Evolutionary conservation across 2,329 filamentous ascomycete species (phyloP).

Genomic region (Geosmithia putterillii): DNA sequence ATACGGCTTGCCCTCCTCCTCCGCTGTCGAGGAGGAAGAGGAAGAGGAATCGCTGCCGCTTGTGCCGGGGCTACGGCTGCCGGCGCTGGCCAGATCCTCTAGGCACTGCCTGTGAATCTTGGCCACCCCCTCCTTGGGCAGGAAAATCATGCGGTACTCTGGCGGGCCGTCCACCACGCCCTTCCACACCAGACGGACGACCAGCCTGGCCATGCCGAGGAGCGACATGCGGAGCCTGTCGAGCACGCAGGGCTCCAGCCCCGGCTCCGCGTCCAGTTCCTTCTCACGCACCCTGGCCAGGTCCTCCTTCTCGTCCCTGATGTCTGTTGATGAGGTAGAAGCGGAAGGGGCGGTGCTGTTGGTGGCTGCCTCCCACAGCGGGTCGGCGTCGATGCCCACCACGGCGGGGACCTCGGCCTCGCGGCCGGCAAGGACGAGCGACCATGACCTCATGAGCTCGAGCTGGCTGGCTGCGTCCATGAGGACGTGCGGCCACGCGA

Average conservation of each 20-base stretch:
- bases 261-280: no score
- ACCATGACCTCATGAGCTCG: conserved; percentile 31
- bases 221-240: neutral
- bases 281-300: no score
- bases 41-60: neutral
- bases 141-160: conserved; percentile 24
- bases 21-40: neutral
- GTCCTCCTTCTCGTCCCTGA: no score
- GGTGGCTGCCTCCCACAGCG: conserved; percentile 11
- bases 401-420: conserved; percentile 26
- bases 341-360: no score
- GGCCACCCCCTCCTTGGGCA: conserved; percentile 14
- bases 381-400: conserved; percentile 20
- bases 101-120: conserved; percentile 1
- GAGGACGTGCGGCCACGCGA: conserved; percentile 33
- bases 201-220: neutral
- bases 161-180: conserved; percentile 13
- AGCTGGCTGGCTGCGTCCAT: conserved; percentile 31
- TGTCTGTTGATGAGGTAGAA: no score
- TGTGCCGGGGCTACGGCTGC: no score
- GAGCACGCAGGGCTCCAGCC: neutral
- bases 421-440: conserved; percentile 25
- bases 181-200: conserved; percentile 16
- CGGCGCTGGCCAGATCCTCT: neutral
- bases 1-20: conserved; percentile 13